Percentiles rank a stretch among this genome's conserved stretches.
phyloP scores from a whole-genome alignment of 2,329 filamentous ascomycete species.

The Xylariomycetidae sp. region DNA sequence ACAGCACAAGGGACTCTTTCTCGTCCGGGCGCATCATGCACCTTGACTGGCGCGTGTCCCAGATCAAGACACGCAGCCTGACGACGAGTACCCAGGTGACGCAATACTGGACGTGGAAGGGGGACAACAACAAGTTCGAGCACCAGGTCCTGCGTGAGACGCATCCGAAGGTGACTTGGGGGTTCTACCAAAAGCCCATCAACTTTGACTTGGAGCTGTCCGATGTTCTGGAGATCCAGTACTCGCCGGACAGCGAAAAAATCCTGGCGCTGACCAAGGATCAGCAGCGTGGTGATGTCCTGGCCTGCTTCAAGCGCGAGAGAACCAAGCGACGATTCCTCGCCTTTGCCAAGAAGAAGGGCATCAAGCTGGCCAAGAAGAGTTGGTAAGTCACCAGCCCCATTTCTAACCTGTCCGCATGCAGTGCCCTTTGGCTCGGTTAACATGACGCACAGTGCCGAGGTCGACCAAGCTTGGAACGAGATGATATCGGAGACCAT shows the following conservation, averaged over 20 bases:
- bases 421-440: neutral
- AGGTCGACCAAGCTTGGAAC: constrained; percentile 22
- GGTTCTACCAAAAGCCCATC: constrained; percentile 41
- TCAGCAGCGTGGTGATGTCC: constrained; percentile 37
- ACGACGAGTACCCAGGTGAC: constrained; percentile 42
- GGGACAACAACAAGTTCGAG: constrained; percentile 37
- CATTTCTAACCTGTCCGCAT: too few relatives aligned
- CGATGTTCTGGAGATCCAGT: constrained; percentile 41
- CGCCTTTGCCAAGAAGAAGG: constrained; percentile 38
- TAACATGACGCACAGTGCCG: constrained; percentile 10
- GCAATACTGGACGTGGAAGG: constrained; percentile 51
- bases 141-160: constrained; percentile 47
- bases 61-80: constrained; percentile 43
- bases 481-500: constrained; percentile 22
- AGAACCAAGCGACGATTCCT: constrained; percentile 49
- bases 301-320: constrained; percentile 46
- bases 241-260: constrained; percentile 35
- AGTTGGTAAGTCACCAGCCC: constrained; percentile 32
- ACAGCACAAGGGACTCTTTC: constrained; percentile 47
- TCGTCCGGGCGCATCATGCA: constrained; percentile 37
- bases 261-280: constrained; percentile 36
- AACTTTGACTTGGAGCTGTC: constrained; percentile 43
- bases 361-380: constrained; percentile 34
- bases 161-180: constrained; percentile 38
- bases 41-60: constrained; percentile 46